Percentiles rank a stretch among this genome's conserved stretches.
Conservation (phyloP, 306 rosid species). For the Castanea crenata region DNA sequence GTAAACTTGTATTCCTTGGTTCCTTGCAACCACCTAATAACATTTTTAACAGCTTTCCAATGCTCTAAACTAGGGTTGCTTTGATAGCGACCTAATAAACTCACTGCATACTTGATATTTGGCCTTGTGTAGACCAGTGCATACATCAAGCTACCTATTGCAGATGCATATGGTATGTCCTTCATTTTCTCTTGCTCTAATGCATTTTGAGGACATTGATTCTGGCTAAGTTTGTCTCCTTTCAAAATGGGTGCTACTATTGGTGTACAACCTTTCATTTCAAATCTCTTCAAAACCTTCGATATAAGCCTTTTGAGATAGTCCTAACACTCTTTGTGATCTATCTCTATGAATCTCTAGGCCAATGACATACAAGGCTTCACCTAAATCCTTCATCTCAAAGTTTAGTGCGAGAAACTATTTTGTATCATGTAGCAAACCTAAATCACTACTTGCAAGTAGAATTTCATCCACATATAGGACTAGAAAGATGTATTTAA, state of each 20-base stretch:
- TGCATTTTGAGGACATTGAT: neutral
- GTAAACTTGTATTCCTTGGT: neutral
- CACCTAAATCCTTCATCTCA: neutral
- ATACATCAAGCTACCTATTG: neutral
- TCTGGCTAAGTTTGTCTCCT: neutral
- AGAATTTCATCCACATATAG: neutral
- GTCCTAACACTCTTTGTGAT: neutral
- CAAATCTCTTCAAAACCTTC: neutral
- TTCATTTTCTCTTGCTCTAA: neutral
- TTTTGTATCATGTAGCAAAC: neutral
- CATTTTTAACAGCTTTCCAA: neutral
- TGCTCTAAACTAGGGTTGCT: slow-evolving; percentile 9
- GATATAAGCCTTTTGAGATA: neutral
- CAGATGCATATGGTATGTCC: neutral
- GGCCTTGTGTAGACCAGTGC: neutral
- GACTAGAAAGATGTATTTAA: neutral
- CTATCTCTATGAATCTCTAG: neutral
- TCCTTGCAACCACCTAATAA: neutral
- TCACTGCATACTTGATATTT: neutral
- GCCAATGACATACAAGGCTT: neutral
- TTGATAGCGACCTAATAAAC: neutral
- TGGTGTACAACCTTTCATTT: neutral
- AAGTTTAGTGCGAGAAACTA: neutral
- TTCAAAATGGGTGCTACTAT: neutral
- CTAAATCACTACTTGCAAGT: neutral